phyloP scores from a whole-genome alignment of 2,329 filamentous ascomycete species.

The Fusarium sp. region DNA sequence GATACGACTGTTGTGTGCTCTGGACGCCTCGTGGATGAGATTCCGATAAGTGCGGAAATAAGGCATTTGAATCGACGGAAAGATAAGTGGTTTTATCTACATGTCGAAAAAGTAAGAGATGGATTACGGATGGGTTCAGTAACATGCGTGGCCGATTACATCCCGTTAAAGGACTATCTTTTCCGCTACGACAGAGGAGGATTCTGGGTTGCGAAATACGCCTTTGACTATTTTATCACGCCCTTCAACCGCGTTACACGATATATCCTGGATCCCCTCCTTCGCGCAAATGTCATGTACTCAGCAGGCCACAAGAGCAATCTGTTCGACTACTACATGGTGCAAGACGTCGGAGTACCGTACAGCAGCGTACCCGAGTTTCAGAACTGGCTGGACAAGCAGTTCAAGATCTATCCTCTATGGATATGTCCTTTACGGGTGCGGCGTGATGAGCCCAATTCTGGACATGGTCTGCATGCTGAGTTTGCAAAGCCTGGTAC shows the following conservation, averaged over 20 bases:
- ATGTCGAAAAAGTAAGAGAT: conserved; percentile 61
- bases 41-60: conserved; percentile 50
- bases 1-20: conserved; percentile 68
- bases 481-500: conserved; percentile 54
- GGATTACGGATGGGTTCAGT: conserved; percentile 36
- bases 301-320: conserved; percentile 71
- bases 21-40: conserved; percentile 65
- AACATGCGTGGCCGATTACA: conserved; percentile 58
- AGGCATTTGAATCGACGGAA: conserved; percentile 65
- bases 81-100: conserved; percentile 81
- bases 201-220: conserved; percentile 73
- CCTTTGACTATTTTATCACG: conserved; percentile 71
- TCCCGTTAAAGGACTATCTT: conserved; percentile 73
- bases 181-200: conserved; percentile 77
- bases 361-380: conserved; percentile 57
- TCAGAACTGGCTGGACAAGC: conserved; percentile 59
- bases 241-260: conserved; percentile 74
- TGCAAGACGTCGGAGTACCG: conserved; percentile 71
- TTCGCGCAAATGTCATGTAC: conserved; percentile 74
- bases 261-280: conserved; percentile 68
- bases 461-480: conserved; percentile 60
- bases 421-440: conserved; percentile 67
- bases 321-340: conserved; percentile 68
- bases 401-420: conserved; percentile 62
- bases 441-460: conserved; percentile 55